Conservation (phyloP, 768 basidiomycete genomes). For the Naganishia onofrii region DNA sequence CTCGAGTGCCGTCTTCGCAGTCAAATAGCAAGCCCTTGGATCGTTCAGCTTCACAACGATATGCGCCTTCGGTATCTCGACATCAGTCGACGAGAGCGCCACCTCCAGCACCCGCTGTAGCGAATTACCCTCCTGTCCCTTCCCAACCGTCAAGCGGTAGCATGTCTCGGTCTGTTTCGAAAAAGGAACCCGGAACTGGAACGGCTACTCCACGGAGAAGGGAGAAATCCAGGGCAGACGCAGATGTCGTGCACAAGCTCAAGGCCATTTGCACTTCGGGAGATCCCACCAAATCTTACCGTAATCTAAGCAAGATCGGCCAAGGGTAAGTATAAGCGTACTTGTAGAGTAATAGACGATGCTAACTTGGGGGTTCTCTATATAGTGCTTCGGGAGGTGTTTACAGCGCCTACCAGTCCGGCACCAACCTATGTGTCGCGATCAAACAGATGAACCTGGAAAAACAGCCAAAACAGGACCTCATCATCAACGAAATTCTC, state of each 20-base stretch:
- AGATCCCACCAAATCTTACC: slow-evolving; percentile 89
- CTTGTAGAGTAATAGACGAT: slow-evolving; percentile 3
- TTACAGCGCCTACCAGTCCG: slow-evolving; percentile 96
- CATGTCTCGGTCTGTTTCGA: slow-evolving; percentile 25
- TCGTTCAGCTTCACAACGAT: slow-evolving; percentile 80
- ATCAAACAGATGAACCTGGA: slow-evolving; percentile 99
- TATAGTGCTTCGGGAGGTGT: slow-evolving; percentile 91
- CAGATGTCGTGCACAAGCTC: slow-evolving; percentile 82
- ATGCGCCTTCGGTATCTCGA: slow-evolving; percentile 47
- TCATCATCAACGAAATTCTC: slow-evolving; percentile 99
- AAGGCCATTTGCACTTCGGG: slow-evolving; percentile 95
- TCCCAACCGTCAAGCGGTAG: slow-evolving; percentile 1
- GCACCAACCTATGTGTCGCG: slow-evolving; percentile 87
- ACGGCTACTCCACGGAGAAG: slow-evolving; percentile 77
- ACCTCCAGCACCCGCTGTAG: slow-evolving; percentile 4
- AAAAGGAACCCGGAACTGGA: slow-evolving; percentile 54
- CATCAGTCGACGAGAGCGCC: slow-evolving; percentile 16
- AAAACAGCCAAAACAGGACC: slow-evolving; percentile 98
- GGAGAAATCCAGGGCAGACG: slow-evolving; percentile 75
- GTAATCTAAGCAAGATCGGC: slow-evolving; percentile 92
- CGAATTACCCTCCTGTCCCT: slow-evolving; percentile 1
- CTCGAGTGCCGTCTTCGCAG: slow-evolving; percentile 74
- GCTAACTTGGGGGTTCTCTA: neutral
- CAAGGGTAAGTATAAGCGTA: slow-evolving; percentile 69
- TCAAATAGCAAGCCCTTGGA: slow-evolving; percentile 69